Evolutionary conservation across 345 rosid genomes (phyloP), one percentile per base, ranked within the genome.

Genomic region (Trapa bicornis): DNA sequence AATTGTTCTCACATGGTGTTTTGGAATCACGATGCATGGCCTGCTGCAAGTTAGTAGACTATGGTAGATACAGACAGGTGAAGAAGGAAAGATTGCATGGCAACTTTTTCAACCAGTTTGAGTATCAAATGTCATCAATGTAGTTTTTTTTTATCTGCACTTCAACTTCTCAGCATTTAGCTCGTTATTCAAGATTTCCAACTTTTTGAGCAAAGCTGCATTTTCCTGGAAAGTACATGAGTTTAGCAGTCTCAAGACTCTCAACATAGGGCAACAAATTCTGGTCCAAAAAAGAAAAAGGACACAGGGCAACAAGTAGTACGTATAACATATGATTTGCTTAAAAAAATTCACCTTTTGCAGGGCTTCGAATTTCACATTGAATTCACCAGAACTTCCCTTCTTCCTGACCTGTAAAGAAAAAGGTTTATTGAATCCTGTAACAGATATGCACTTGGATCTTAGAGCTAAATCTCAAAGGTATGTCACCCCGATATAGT

Each of bases 341-440:
- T 11, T 8, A 29, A 58, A 32, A 7, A 29, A 13, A 0, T 0
- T 64, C 48, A 86, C 93, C 88, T 89, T 85, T 66, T 85, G 83
- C 65, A 87, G 77, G 61, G 78, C 67, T n/a, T 68, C 78, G 64
- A 87, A 64, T 69, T 77, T 85, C 45, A 80, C 71, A 66, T 74
- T 76, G 37, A 66, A 42, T 37, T 75, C 67, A 47, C 72, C 61
- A 42, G 75, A 68, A 72, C 75, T 81, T 66, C 74, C 82, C 68
- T 74, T 58, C 41, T 76, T 86, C 77, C 81, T 92, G 17, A 83
- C 71, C 90, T 89, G 89, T 72, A 67, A 75, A 71, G 32, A 8
- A 42, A 32, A 32, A 3, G 16, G 33, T 2, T 39, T 38, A 43
- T 35, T 45, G 37, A 71, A 33, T 58, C 38, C 37, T 0, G 15